These are phyloP conservation scores for Melanomma pulvis-pyrius DNA, from an alignment of 495 filamentous ascomycete genomes.

Conservation along the genomic window DNA sequence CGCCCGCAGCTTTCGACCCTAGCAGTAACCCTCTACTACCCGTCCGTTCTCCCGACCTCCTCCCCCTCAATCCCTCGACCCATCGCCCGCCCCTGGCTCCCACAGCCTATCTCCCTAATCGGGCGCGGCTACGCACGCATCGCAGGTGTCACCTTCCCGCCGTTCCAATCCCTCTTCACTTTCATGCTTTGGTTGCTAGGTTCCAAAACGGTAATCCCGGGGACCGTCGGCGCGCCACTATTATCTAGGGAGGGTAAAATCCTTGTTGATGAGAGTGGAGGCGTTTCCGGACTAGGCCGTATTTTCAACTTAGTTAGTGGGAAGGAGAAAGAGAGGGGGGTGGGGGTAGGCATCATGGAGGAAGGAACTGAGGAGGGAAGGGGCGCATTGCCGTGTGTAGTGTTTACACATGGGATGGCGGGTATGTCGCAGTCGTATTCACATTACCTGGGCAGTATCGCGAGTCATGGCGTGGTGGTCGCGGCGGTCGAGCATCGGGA, in stretches of 20 bases:
- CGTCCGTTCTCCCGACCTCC: neutral
- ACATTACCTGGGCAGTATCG: conserved; percentile 57
- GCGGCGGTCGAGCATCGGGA: conserved; percentile 59
- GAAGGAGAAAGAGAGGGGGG: neutral
- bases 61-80: neutral
- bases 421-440: conserved; percentile 56
- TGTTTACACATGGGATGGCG: conserved; percentile 60
- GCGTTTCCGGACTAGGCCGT: neutral
- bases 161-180: conserved; percentile 48
- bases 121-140: conserved; percentile 49
- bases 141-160: conserved; percentile 44
- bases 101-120: conserved; percentile 52
- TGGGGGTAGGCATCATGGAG: neutral
- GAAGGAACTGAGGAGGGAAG: neutral
- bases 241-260: conserved; percentile 3
- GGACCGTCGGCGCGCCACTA: conserved; percentile 21
- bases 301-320: neutral
- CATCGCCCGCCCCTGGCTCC: conserved; percentile 52
- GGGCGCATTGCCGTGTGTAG: conserved; percentile 47
- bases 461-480: conserved; percentile 55
- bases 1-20: conserved; percentile 25
- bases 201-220: conserved; percentile 42
- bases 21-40: conserved; percentile 36
- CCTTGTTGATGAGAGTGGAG: conserved; percentile 8
- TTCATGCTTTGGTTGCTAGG: conserved; percentile 52